A percentile compares a stretch with the other conserved stretches of the same genome.
Conservation (phyloP, 768 basidiomycete genomes). For the Xerocomellus dryophilus region DNA sequence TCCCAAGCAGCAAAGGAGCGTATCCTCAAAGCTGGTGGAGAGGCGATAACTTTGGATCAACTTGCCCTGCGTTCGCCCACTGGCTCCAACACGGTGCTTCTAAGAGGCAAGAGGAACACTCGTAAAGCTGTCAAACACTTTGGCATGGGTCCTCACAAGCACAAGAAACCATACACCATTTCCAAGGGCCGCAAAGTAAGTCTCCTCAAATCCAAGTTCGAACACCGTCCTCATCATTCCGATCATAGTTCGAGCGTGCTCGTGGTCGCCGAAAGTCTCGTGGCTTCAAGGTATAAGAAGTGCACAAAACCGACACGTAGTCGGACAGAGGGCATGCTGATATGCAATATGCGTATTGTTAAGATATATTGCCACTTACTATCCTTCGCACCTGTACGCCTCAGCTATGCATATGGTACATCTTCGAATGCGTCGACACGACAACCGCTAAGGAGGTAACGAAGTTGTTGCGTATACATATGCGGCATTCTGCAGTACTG, state of each 20-base stretch:
- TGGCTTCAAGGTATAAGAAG: conserved; percentile 88
- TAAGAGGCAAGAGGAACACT: conserved; percentile 89
- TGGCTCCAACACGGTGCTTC: conserved; percentile 89
- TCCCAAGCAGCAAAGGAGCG: conserved; percentile 90
- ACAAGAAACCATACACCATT: conserved; percentile 95
- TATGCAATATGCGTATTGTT: conserved; percentile 35
- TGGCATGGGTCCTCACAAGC: conserved; percentile 96
- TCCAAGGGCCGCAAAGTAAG: conserved; percentile 94
- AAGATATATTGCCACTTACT: conserved; percentile 21
- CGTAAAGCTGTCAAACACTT: conserved; percentile 98
- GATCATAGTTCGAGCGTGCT: conserved; percentile 81
- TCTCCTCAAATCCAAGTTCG: background rate
- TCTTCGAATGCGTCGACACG: conserved; percentile 10
- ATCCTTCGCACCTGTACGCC: conserved; percentile 22
- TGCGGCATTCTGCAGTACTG: background rate
- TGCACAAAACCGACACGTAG: conserved; percentile 33
- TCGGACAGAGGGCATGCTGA: conserved; percentile 28
- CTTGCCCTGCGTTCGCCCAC: conserved; percentile 93
- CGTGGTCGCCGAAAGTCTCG: conserved; percentile 99
- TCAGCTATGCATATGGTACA: conserved; percentile 26
- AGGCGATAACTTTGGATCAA: conserved; percentile 93
- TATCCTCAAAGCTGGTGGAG: conserved; percentile 93
- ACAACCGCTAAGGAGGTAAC: background rate
- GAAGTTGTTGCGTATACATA: background rate
- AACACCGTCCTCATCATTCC: background rate